These are phyloP conservation scores for Rhexocercosporidium sp. DNA, from an alignment of 2,329 filamentous ascomycete species.

Conservation along the genomic window DNA sequence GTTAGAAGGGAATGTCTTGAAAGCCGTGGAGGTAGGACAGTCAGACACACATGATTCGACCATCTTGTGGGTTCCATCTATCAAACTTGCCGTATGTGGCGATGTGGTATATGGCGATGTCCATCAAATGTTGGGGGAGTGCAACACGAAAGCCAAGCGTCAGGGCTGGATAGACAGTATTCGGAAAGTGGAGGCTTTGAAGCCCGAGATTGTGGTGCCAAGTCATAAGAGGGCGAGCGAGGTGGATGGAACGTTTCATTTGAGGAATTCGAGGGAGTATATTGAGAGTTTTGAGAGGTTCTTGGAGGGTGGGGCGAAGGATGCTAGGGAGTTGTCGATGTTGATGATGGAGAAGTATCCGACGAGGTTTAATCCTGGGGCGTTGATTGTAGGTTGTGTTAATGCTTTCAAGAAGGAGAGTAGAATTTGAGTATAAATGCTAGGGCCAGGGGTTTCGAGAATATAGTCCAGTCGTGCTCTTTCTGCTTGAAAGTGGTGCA, in stretches of 20 bases:
- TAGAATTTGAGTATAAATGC: neutral
- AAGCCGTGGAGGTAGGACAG: slow-evolving; percentile 37
- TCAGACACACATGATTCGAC: slow-evolving; percentile 41
- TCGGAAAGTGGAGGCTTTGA: slow-evolving; percentile 39
- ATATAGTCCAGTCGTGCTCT: too few species aligned
- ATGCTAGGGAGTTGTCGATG: slow-evolving; percentile 17
- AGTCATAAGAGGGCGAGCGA: slow-evolving; percentile 39
- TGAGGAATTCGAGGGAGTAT: slow-evolving; percentile 37
- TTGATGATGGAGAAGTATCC: slow-evolving; percentile 22
- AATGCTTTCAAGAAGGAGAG: slow-evolving; percentile 15
- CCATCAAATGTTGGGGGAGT: slow-evolving; percentile 43
- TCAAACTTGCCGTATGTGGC: slow-evolving; percentile 42
- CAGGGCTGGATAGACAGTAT: slow-evolving; percentile 42
- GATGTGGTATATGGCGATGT: slow-evolving; percentile 45
- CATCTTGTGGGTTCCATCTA: slow-evolving; percentile 39
- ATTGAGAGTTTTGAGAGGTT: slow-evolving; percentile 27
- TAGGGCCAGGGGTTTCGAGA: neutral
- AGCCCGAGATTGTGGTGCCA: slow-evolving; percentile 41
- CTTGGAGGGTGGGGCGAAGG: slow-evolving; percentile 6
- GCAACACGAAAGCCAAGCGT: slow-evolving; percentile 37
- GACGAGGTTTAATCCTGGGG: slow-evolving; percentile 19
- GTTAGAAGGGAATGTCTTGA: neutral
- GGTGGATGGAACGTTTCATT: slow-evolving; percentile 35
- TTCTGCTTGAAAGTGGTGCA: too few species aligned
- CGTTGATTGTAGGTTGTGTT: slow-evolving; percentile 15